Evolutionary conservation across 2,329 filamentous ascomycete genomes (phyloP).

Genomic region (Chaetomium sp.): DNA sequence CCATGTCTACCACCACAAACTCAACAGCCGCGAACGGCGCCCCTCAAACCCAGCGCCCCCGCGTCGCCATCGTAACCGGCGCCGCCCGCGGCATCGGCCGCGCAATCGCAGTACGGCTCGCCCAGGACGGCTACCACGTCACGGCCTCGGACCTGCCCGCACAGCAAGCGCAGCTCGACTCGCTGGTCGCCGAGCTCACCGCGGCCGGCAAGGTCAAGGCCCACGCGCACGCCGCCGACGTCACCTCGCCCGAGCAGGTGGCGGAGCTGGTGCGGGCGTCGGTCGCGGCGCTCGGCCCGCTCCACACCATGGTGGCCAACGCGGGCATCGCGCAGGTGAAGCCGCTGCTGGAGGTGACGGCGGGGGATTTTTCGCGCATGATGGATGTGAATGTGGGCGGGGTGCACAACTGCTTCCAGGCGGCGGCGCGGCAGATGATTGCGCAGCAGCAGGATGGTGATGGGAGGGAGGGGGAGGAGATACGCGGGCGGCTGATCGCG

Average conservation of each 20-base stretch:
- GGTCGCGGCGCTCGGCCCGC: constrained; percentile 55
- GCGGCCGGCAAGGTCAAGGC: constrained; percentile 47
- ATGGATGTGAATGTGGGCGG: constrained; percentile 67
- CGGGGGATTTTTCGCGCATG: constrained; percentile 60
- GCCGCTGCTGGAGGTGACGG: constrained; percentile 57
- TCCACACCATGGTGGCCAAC: constrained; percentile 53
- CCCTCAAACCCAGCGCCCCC: background rate
- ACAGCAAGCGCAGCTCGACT: constrained; percentile 56
- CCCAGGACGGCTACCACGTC: constrained; percentile 65
- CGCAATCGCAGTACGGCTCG: constrained; percentile 64
- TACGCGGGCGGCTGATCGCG: constrained; percentile 55
- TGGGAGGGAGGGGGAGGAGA: constrained; percentile 34
- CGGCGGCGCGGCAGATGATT: constrained; percentile 67
- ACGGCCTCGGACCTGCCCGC: constrained; percentile 64
- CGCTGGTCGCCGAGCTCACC: constrained; percentile 43
- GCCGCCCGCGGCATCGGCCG: constrained; percentile 54
- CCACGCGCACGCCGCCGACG: constrained; percentile 60
- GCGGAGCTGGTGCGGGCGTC: constrained; percentile 52
- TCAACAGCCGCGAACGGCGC: background rate
- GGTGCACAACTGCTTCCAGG: constrained; percentile 65
- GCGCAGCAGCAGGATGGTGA: constrained; percentile 45
- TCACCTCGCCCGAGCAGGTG: constrained; percentile 59
- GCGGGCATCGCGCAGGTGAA: constrained; percentile 57
- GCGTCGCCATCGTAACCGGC: constrained; percentile 34
- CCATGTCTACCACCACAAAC: constrained; percentile 3